A percentile compares a stretch with the other conserved stretches of the same genome.
Evolutionary conservation across 2,329 filamentous ascomycete genomes (phyloP).

Genomic region (Tolypocladium tundrense): DNA sequence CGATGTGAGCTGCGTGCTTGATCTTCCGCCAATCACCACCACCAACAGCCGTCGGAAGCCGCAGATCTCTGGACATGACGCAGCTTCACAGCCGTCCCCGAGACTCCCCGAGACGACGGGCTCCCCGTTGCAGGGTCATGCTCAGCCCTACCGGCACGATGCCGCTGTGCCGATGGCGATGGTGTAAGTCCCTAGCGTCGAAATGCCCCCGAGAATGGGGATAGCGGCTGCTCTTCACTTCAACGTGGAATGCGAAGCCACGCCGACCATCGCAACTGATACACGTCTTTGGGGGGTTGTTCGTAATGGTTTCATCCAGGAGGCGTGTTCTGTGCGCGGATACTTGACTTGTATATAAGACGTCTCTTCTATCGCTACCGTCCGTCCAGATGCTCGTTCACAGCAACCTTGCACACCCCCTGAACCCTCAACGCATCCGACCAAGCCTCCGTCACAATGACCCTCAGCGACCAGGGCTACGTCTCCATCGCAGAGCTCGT

Average conservation of each 20-base stretch:
- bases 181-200: neutral
- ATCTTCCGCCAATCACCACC: neutral
- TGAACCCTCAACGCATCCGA: no score
- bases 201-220: neutral
- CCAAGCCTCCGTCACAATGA: neutral
- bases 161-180: neutral
- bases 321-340: no score
- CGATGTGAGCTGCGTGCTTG: no score
- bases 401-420: no score
- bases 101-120: no score
- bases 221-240: neutral
- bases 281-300: neutral
- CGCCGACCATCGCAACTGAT: neutral
- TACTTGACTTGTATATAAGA: neutral
- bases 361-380: neutral
- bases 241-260: neutral
- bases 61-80: no score
- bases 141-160: neutral
- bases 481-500: conserved; percentile 31
- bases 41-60: no score
- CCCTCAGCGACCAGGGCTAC: conserved; percentile 3
- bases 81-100: no score
- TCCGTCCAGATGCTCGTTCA: neutral
- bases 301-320: no score
- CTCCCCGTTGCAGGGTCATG: neutral